phyloP scores from a whole-genome alignment of 2,329 filamentous ascomycete species.

The Nothopassalora personata region DNA sequence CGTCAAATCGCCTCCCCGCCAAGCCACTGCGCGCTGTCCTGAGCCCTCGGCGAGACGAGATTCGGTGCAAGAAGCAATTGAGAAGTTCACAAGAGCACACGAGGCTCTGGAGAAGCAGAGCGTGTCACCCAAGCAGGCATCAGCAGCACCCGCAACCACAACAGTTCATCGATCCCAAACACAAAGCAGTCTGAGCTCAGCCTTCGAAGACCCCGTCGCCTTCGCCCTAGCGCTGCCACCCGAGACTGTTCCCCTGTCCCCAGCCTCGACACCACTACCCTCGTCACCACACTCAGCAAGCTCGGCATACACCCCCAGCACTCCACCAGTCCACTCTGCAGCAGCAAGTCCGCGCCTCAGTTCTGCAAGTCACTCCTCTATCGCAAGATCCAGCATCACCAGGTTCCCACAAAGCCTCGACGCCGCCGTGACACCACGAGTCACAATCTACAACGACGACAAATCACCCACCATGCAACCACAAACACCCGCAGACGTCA shows the following conservation, averaged over 20 bases:
- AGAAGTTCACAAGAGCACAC: neutral
- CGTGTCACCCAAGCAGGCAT: neutral
- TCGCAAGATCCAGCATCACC: neutral
- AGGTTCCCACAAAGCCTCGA: conserved; percentile 3
- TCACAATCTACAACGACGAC: conserved; percentile 31
- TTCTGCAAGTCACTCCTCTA: neutral
- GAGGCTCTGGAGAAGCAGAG: conserved; percentile 1
- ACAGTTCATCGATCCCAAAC: neutral
- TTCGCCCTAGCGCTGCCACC: conserved; percentile 20
- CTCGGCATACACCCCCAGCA: neutral
- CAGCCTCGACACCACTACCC: neutral
- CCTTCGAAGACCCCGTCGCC: conserved; percentile 13
- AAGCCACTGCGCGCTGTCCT: neutral
- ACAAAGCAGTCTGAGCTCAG: neutral
- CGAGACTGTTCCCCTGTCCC: conserved; percentile 9
- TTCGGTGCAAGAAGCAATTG: neutral
- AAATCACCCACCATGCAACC: conserved; percentile 27
- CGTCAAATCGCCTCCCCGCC: neutral
- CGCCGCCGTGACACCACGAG: conserved; percentile 14
- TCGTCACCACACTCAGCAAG: neutral
- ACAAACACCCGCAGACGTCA: conserved; percentile 33
- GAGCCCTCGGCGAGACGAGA: neutral
- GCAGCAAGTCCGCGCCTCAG: neutral
- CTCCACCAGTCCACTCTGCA: conserved; percentile 2
- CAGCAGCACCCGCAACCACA: neutral